Conservation (phyloP, 1,139 yeast genomes). For the Ogataea hybrid region DNA sequence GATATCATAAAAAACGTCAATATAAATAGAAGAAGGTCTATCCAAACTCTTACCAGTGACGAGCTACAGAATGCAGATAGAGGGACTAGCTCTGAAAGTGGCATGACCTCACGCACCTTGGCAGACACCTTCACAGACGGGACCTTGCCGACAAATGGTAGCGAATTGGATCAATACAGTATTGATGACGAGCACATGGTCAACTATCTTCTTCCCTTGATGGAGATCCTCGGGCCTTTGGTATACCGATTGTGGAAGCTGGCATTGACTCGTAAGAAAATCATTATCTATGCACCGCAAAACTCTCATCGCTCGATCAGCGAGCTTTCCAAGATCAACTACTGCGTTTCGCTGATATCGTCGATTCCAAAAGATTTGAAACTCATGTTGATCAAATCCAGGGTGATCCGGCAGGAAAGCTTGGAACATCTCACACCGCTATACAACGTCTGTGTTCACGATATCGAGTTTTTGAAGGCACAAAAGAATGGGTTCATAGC, state of each 20-base stretch:
- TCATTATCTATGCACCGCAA: conserved; percentile 46
- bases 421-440: conserved; percentile 46
- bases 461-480: conserved; percentile 37
- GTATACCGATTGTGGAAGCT: conserved; percentile 71
- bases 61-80: conserved; percentile 12
- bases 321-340: conserved; percentile 44
- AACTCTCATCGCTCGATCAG: conserved; percentile 32
- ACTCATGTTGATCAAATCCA: conserved; percentile 26
- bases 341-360: conserved; percentile 47
- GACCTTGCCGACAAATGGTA: conserved; percentile 6
- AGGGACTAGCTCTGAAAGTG: conserved; percentile 10
- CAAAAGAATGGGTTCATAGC: conserved; percentile 48
- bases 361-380: conserved; percentile 41
- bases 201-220: conserved; percentile 43
- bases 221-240: conserved; percentile 66
- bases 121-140: not conserved
- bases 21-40: conserved; percentile 19
- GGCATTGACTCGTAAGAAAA: conserved; percentile 57
- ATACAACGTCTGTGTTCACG: conserved; percentile 66
- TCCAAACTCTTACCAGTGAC: conserved; percentile 19
- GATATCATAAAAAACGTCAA: conserved; percentile 22
- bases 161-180: not conserved
- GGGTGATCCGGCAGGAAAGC: conserved; percentile 26
- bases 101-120: conserved; percentile 12
- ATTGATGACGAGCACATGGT: conserved; percentile 45